Evolutionary conservation across 2,329 filamentous ascomycete species (phyloP), one percentile per base, ranked within the genome.

Genomic region (Dothistroma pini): DNA sequence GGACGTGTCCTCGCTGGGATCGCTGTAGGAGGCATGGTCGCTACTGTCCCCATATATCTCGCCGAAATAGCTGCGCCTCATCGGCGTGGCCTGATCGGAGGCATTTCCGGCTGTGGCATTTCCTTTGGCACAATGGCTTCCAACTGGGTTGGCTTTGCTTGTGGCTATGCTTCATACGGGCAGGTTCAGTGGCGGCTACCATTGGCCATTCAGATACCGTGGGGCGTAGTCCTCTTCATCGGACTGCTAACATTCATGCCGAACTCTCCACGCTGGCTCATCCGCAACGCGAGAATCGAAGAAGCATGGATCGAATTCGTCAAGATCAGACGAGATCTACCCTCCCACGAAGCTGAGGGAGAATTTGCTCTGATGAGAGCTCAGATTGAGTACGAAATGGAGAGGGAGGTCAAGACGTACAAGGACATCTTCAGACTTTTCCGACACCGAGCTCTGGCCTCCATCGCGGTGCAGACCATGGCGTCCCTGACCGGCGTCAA

Each of bases 121-220:
- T 77, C 81, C 2, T 80, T 83, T 56, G 83, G 83, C 11, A 83
- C 81, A 3, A 83, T 84, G 81, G 73, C 76, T 63, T 82, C 80
- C 4, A 85, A 85, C 68, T 85, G 83, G 83, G 78, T 84, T 4
- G 83, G 83, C 2, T 84, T 80, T 64, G 81, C 81, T 0, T 83
- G 82, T 62, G 77, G 79, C 21, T 84, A 79, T 58, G 81, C 82
- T 0, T 76, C 82, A 0, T 83, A 84, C 59, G 83, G 83, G 0
- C 68, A 77, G 4, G 70, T 78, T 0, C 83, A 85, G 68, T 85
- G 83, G 83, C 78, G 83, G 11, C 72, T 85, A 0, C 83, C 83
- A 0, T 76, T 85, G 2, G 82, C 75, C 0, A 77, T 84, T 29
- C 83, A 85, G 69, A 79, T 84, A 11, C 82, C 83, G 0, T 85